Evolutionary conservation across 805 yeast genomes (phyloP).

Genomic region (Myxozyma nipponensis): DNA sequence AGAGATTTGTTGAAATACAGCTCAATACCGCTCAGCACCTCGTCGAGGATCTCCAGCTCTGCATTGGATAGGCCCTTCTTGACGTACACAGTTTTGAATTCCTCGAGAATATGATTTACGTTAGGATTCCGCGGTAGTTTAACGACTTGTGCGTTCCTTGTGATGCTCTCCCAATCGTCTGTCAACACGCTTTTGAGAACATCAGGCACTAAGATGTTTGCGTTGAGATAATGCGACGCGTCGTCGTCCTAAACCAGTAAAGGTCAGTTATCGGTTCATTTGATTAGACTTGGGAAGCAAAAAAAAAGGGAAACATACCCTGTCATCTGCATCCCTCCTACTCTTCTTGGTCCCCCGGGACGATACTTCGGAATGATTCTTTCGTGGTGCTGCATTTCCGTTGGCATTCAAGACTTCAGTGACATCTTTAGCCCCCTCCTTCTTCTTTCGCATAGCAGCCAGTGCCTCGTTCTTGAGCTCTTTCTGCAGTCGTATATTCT

Average conservation of each 20-base stretch:
- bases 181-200: constrained; percentile 67
- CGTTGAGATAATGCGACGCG: constrained; percentile 42
- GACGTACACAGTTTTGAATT: constrained; percentile 42
- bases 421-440: constrained; percentile 14
- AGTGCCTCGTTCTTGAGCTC: constrained; percentile 52
- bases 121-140: constrained; percentile 57
- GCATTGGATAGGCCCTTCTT: constrained; percentile 37
- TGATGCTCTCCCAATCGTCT: constrained; percentile 90
- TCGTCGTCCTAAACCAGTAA: constrained; percentile 1
- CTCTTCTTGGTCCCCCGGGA: constrained; percentile 16
- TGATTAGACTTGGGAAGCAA: neutral
- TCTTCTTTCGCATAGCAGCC: constrained; percentile 31
- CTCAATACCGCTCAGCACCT: constrained; percentile 65
- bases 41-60: constrained; percentile 53
- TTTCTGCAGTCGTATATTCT: constrained; percentile 60
- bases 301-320: constrained; percentile 5
- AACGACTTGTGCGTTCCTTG: constrained; percentile 67
- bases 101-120: constrained; percentile 51
- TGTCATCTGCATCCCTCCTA: constrained; percentile 24
- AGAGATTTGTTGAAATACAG: constrained; percentile 71
- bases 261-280: constrained; percentile 35
- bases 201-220: constrained; percentile 58
- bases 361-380: neutral
- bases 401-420: no score
- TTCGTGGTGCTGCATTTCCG: constrained; percentile 10